Percentiles rank a stretch among this genome's conserved stretches.
These are phyloP conservation scores for Dendrobium huoshanense DNA, from an alignment of 106 monocot species.

Conservation along the genomic window DNA sequence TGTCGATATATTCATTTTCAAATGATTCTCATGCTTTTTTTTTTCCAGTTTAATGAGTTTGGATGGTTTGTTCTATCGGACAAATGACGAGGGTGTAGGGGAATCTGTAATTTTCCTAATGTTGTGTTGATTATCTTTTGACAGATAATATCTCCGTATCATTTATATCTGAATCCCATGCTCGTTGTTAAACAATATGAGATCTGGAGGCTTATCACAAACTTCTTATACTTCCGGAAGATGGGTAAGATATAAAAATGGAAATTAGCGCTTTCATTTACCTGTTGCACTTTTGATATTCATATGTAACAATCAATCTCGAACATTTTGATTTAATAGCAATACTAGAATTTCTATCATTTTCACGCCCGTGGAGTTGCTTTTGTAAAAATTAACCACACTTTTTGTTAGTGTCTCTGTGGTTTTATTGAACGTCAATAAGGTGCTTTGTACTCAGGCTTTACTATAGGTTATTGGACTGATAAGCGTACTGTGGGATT, in stretches of 20 bases:
- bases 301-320: background rate
- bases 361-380: too few species aligned
- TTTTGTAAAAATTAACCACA: too few species aligned
- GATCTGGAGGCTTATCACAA: conserved; percentile 93
- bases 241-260: conserved; percentile 48
- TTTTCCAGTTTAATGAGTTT: background rate
- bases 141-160: conserved; percentile 88
- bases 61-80: background rate
- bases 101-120: background rate
- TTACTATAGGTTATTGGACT: too few species aligned
- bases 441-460: too few species aligned
- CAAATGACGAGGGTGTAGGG: too few species aligned
- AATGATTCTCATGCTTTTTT: too few species aligned
- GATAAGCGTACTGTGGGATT: too few species aligned
- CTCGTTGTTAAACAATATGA: conserved; percentile 71
- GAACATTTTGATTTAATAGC: too few species aligned
- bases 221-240: conserved; percentile 94
- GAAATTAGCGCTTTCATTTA: background rate
- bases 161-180: conserved; percentile 80
- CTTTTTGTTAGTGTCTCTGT: too few species aligned
- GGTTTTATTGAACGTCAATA: too few species aligned
- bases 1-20: too few species aligned
- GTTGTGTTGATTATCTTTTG: background rate
- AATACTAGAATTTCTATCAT: too few species aligned
- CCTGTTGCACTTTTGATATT: background rate